These are phyloP conservation scores for Aspergillus calidoustus DNA, from an alignment of 2,329 filamentous ascomycete genomes.

Conservation along the genomic window DNA sequence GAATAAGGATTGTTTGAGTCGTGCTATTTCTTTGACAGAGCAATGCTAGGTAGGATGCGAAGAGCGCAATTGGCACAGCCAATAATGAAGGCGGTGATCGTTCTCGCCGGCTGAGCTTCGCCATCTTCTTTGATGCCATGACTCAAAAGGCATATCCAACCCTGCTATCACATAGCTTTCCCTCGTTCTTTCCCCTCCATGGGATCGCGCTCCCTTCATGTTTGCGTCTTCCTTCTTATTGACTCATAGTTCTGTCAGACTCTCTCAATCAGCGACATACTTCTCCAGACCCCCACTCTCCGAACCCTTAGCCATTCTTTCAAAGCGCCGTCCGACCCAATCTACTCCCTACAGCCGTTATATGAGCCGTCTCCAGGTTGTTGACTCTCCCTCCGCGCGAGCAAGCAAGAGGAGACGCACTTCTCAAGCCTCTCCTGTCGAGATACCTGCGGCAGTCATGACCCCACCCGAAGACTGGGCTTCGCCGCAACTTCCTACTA, in stretches of 20 bases:
- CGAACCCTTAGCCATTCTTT: constrained; percentile 16
- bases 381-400: constrained; percentile 27
- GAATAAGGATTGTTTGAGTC: neutral
- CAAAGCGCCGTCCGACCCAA: neutral
- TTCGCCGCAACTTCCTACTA: constrained; percentile 33
- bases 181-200: neutral
- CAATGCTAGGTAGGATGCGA: neutral
- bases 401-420: constrained; percentile 40
- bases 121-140: constrained; percentile 1
- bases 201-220: constrained; percentile 7
- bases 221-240: neutral
- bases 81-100: constrained; percentile 17
- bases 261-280: neutral
- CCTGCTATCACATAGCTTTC: neutral
- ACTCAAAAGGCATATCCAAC: constrained; percentile 8
- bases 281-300: constrained; percentile 14
- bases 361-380: constrained; percentile 33
- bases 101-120: constrained; percentile 1
- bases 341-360: constrained; percentile 17
- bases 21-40: neutral
- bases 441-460: constrained; percentile 33
- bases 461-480: constrained; percentile 9
- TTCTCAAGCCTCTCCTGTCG: constrained; percentile 26
- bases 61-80: neutral
- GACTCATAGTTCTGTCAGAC: constrained; percentile 6